Evolutionary conservation across 1,284 basidiomycete species (phyloP).

Genomic region (Tetrapyrgos nigripes): DNA sequence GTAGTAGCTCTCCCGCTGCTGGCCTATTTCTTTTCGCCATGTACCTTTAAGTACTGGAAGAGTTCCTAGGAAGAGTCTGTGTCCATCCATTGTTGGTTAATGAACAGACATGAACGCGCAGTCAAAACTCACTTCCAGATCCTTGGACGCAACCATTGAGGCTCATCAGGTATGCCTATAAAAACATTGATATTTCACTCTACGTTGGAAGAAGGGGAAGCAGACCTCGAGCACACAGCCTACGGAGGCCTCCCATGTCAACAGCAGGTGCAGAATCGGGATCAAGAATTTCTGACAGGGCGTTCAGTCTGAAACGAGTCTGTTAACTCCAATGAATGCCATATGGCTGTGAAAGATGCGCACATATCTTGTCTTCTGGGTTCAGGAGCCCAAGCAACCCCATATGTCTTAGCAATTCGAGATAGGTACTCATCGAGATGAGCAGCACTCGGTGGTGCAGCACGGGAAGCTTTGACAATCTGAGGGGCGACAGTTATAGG

Average conservation of each 20-base stretch:
- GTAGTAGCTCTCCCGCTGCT: constrained; percentile 74
- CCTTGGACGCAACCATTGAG: constrained; percentile 73
- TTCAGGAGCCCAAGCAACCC: constrained; percentile 68
- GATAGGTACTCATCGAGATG: constrained; percentile 62
- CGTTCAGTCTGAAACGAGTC: constrained; percentile 47
- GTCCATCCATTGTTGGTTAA: constrained; percentile 8
- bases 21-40: constrained; percentile 63
- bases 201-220: constrained; percentile 4
- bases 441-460: constrained; percentile 58
- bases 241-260: constrained; percentile 60
- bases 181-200: constrained; percentile 1
- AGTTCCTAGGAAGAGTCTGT: constrained; percentile 67
- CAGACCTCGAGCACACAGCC: constrained; percentile 64
- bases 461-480: constrained; percentile 57
- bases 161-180: constrained; percentile 73
- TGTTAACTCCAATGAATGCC: constrained; percentile 1
- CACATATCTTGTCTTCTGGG: constrained; percentile 67
- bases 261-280: constrained; percentile 54
- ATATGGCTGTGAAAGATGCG: constrained; percentile 27
- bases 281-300: constrained; percentile 66
- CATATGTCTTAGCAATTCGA: constrained; percentile 57
- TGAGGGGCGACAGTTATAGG: constrained; percentile 29
- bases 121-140: constrained; percentile 70
- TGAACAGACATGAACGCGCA: constrained; percentile 3
- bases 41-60: constrained; percentile 60